Base-by-base conservation (phyloP, 208 protist species). In the Leishmania arabica region DNA sequence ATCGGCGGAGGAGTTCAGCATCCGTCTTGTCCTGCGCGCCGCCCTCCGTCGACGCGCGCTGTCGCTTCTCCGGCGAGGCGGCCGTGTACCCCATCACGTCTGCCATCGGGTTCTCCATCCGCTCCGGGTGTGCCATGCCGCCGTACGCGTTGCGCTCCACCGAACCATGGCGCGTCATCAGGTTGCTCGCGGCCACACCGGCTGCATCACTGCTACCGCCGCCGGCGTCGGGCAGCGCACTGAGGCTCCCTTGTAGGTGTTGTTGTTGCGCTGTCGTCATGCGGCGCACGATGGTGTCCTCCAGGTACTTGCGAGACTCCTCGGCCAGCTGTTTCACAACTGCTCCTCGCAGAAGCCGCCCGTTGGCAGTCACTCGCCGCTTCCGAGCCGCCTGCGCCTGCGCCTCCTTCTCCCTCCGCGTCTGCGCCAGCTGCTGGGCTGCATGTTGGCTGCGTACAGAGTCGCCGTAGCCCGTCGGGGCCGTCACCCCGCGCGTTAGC, bases 251-350 rank as follows among this genome's bases (percentile, higher is more conserved):
- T 15, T 51, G 68, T 75, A 19, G 66, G 56, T 71, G 75, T 66
- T 64, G 82, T 53, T 86, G 81, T 54, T 92, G 92, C 19, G 83
- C 77, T 40, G 73, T 77, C 2, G 91, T 87, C 73, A 94, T 85
- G 37, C 89, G 91, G 53, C 93, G 88, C 80, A 92, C 90, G 3
- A 97, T 89, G 6, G 93, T 91, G 31, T 84, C 81, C 72, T 95
- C 93, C 19, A 97, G 82, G 79, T 93, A 97, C 58, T 80, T 68
- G 72, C 91, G 93, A 13, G 91, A 97, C 75, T 92, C 88, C 60
- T 87, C 88, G 3, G 92, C 89, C 42, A 97, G 87, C 53, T 87
- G 84, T 53, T 90, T 90, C 69, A 95, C 78, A 49, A 94, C 84
- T 56, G 83, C 89, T 8, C 75, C 65, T 60, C 87, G 87, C 37